phyloP scores from a whole-genome alignment of 305 asterid species.

The Fraxinus paxiana region DNA sequence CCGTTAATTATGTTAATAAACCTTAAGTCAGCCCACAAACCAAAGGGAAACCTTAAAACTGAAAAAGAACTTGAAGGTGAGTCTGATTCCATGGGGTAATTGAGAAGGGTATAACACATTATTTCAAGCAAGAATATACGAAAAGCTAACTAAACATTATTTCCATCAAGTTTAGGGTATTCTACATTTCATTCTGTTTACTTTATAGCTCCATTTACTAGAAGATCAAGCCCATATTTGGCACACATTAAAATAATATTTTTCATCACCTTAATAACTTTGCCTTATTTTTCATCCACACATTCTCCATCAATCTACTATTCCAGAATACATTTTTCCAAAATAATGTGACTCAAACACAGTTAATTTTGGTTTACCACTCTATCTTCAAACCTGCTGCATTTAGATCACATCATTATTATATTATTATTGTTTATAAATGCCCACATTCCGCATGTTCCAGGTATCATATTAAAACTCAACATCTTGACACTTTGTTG shows the following conservation, averaged over 20 bases:
- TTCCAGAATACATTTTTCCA: no score
- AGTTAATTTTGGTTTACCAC: background rate
- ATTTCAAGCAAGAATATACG: background rate
- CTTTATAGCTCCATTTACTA: background rate
- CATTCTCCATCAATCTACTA: no score
- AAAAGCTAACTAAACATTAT: background rate
- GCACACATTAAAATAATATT: no score
- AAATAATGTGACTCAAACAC: no score
- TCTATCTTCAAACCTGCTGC: background rate
- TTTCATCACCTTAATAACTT: no score
- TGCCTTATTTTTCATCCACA: no score
- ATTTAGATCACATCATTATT: background rate
- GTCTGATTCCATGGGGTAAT: background rate
- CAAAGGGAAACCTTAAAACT: background rate
- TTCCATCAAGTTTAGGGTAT: background rate
- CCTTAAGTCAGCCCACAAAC: background rate
- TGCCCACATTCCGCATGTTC: background rate
- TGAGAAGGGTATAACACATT: background rate
- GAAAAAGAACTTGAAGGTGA: background rate
- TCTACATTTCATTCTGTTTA: background rate
- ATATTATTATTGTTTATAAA: background rate
- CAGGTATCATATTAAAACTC: background rate
- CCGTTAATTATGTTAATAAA: background rate
- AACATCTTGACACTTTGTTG: background rate
- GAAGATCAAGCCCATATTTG: background rate